phyloP scores from a whole-genome alignment of 23 red algal species.

The Gracilaria gracilis region DNA sequence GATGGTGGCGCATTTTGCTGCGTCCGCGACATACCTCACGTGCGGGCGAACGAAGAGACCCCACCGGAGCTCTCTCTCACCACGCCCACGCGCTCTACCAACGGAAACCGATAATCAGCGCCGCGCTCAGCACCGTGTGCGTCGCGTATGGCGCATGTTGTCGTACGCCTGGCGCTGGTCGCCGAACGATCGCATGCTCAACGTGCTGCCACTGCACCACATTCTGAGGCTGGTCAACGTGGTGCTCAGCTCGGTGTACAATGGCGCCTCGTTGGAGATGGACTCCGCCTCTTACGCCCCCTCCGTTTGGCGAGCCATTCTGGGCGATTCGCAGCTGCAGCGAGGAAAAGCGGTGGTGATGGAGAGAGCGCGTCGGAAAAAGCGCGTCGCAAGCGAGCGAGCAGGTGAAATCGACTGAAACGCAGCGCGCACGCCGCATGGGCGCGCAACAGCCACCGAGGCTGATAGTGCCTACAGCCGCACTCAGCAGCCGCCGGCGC shows the following conservation, averaged over 20 bases:
- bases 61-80: too few relatives aligned
- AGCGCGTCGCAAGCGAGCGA: not conserved
- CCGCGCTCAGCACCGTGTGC: too few relatives aligned
- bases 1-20: too few relatives aligned
- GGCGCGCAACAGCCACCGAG: not conserved
- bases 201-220: slow-evolving; percentile 91
- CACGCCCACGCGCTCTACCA: too few relatives aligned
- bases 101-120: too few relatives aligned
- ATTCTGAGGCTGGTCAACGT: slow-evolving; percentile 86
- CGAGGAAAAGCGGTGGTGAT: not conserved
- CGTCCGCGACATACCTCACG: too few relatives aligned
- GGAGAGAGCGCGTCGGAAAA: not conserved
- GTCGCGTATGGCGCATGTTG: slow-evolving; percentile 46
- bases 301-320: too few relatives aligned
- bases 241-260: too few relatives aligned
- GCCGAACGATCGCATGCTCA: slow-evolving; percentile 69
- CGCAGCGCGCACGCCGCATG: not conserved
- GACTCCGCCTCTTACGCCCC: too few relatives aligned
- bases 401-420: slow-evolving; percentile 26
- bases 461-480: slow-evolving; percentile 24
- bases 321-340: too few relatives aligned
- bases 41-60: too few relatives aligned
- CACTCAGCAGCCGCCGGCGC: not conserved
- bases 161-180: slow-evolving; percentile 59
- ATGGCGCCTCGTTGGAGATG: too few relatives aligned